Percentiles rank a stretch among this genome's conserved stretches.
Evolutionary conservation across 2,329 filamentous ascomycete species (phyloP).

Genomic region (Fusarium temperatum): DNA sequence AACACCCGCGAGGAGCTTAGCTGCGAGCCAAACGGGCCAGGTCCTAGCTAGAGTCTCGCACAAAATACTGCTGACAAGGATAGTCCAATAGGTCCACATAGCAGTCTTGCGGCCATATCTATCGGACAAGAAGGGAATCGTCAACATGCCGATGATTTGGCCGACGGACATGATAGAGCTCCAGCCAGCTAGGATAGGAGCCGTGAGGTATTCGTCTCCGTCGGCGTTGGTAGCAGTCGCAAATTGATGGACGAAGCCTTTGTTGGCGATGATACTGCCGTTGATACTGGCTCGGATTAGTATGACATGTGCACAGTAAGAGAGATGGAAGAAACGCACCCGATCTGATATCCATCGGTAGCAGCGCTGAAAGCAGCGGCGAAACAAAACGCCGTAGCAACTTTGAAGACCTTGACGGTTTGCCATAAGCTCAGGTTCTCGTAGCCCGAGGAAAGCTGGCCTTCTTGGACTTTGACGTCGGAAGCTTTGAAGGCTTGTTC

Average conservation of each 20-base stretch:
- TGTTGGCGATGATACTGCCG: background rate
- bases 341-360: background rate
- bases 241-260: background rate
- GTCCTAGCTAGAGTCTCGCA: background rate
- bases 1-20: background rate
- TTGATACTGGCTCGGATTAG: background rate
- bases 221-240: background rate
- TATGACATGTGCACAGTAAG: background rate
- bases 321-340: background rate
- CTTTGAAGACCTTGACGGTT: background rate
- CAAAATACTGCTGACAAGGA: background rate
- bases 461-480: background rate
- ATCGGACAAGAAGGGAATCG: background rate
- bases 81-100: background rate
- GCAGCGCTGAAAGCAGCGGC: background rate
- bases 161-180: background rate
- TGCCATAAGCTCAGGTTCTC: background rate
- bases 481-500: background rate
- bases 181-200: background rate
- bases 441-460: background rate
- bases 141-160: background rate
- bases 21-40: background rate
- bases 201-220: background rate
- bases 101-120: background rate
- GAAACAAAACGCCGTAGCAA: background rate